Evolutionary conservation across 1,139 yeast species (phyloP), one percentile per base, ranked within the genome.

Genomic region (Blastobotrys buckinghamii): DNA sequence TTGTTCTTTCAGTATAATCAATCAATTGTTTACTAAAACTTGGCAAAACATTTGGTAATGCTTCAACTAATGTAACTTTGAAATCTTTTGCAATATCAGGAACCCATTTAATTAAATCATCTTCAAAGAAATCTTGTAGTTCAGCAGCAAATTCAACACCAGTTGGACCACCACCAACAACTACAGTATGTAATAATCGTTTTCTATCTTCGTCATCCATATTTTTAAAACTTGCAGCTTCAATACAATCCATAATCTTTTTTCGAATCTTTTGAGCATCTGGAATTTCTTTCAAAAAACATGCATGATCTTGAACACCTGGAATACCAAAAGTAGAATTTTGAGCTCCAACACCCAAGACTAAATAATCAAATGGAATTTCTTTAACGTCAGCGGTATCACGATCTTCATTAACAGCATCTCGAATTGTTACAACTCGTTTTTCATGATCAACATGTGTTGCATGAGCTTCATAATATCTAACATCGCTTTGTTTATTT

Each of bases 61-160:
- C 97, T 72, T 90, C 97, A 54, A 90, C 84, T 53, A 90, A 77
- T 43, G 94, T 79, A 50, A 90, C 90, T 60, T 81, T 77, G 65
- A 89, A 78, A 64, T 90, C 96, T 62, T 75, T 73, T 56, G 89
- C 82, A 58, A 89, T 78, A 61, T 79, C 87, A 44, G 97, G 97
- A 73, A 85, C 82, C 94, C 95, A 87, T 70, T 82, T 84, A 61
- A 73, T 74, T 72, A 90, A 75, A 68, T 90, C 97, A 69, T 88
- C 95, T 68, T 86, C 94, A 57, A 89, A 84, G 70, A 87, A 90
- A 70, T 90, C 97, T 70, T 86, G 95, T 60, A 90, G 72, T 70
- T 90, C 97, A 62, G 95, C 97, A 57, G 96, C 96, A 62, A 86
- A 85, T 69, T 89, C 97, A 54, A 89, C 96, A 71, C 97, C 97